phyloP scores from a whole-genome alignment of 2,329 filamentous ascomycete species.

The Fusarium sp. region DNA sequence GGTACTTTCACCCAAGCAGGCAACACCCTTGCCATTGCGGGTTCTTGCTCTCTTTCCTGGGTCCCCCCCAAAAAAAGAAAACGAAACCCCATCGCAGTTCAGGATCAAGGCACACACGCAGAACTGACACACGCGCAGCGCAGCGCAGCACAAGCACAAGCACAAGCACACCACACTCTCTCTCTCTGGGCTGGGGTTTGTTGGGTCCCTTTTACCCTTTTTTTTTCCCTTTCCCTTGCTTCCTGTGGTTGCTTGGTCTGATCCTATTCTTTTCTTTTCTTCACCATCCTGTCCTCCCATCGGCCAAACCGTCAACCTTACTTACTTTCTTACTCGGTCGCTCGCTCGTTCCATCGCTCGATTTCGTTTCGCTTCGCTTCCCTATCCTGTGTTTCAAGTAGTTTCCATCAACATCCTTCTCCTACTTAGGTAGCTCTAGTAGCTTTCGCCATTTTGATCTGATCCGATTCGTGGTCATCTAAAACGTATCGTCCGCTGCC shows the following conservation, averaged over 20 bases:
- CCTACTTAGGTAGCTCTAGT: constrained; percentile 18
- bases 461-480: constrained; percentile 21
- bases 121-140: constrained; percentile 36
- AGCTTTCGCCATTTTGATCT: constrained; percentile 17
- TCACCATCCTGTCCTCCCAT: constrained; percentile 3
- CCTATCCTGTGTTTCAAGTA: constrained; percentile 31
- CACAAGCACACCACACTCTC: constrained; percentile 29
- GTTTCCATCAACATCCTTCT: constrained; percentile 22
- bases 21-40: constrained; percentile 3
- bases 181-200: constrained; percentile 11
- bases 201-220: constrained; percentile 17
- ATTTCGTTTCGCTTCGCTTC: constrained; percentile 29
- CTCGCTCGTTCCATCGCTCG: constrained; percentile 30
- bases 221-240: constrained; percentile 1
- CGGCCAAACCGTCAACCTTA: background rate
- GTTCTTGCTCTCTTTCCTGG: constrained; percentile 10
- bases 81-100: constrained; percentile 34
- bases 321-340: constrained; percentile 25
- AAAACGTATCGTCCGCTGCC: constrained; percentile 9
- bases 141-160: constrained; percentile 13
- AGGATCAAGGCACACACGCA: constrained; percentile 39
- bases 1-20: constrained; percentile 16
- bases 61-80: constrained; percentile 32
- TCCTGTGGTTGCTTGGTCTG: background rate
- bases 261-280: constrained; percentile 1